Percentiles rank a stretch among this genome's conserved stretches.
Evolutionary conservation across 768 basidiomycete species (phyloP).

Genomic region (Pholiota molesta): DNA sequence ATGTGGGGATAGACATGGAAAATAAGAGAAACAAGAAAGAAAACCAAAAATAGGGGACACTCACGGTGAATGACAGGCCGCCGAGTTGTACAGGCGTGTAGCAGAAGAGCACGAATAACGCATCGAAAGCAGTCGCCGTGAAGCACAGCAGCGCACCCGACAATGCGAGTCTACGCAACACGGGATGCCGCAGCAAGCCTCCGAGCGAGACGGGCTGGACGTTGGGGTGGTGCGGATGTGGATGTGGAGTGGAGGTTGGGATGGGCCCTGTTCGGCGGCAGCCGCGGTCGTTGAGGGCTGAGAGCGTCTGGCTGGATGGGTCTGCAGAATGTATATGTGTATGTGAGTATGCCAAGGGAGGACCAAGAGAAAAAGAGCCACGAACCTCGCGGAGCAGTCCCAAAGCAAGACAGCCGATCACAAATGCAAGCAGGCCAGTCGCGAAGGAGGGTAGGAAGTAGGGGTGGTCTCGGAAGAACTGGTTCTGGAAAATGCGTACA

Average conservation of each 20-base stretch:
- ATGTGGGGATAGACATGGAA: not conserved
- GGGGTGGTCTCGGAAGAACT: constrained; percentile 52
- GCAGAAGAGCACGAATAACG: constrained; percentile 65
- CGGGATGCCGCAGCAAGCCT: constrained; percentile 47
- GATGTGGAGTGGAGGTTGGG: not conserved
- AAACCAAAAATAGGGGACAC: constrained; percentile 10
- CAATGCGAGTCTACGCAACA: constrained; percentile 48
- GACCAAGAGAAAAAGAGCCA: not conserved
- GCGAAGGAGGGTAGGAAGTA: constrained; percentile 63
- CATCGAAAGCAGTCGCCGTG: constrained; percentile 56
- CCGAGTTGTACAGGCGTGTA: constrained; percentile 58
- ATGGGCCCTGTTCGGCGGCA: not conserved
- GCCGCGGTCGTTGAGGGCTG: not conserved
- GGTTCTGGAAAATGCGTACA: constrained; percentile 35
- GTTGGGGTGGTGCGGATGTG: constrained; percentile 21
- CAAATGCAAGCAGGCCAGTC: constrained; percentile 39
- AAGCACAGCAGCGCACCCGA: constrained; percentile 56
- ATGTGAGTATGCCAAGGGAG: not conserved
- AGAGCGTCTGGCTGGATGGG: constrained; percentile 11
- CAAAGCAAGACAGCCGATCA: constrained; percentile 43
- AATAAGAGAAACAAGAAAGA: not conserved
- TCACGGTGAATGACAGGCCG: constrained; percentile 39
- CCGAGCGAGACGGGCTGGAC: constrained; percentile 5
- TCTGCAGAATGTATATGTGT: not conserved
- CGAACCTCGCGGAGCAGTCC: constrained; percentile 55